Percentiles rank a stretch among this genome's conserved stretches.
These are phyloP conservation scores for Fusarium acutatum DNA, from an alignment of 2,329 filamentous ascomycete genomes.

Conservation along the genomic window DNA sequence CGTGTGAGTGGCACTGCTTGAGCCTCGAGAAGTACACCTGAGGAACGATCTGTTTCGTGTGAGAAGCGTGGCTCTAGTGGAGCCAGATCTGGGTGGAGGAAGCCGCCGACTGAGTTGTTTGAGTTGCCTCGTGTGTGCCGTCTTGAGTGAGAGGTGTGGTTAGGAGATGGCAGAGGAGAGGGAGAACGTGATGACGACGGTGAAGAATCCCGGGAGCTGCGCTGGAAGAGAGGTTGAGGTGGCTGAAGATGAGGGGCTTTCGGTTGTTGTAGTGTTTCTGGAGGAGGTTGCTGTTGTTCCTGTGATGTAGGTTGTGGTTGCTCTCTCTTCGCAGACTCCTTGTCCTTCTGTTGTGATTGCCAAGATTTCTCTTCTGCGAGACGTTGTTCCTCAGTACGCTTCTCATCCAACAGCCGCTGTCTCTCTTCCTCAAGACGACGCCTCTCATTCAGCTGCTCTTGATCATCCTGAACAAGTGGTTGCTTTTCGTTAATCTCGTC, in stretches of 20 bases:
- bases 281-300: not conserved
- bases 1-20: slow-evolving; percentile 53
- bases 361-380: not conserved
- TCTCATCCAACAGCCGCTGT: not conserved
- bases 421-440: not conserved
- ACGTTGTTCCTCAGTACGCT: slow-evolving; percentile 3
- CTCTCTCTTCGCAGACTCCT: not conserved
- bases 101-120: slow-evolving; percentile 21
- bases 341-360: not conserved
- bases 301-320: not conserved
- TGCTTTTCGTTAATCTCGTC: slow-evolving; percentile 23
- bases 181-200: slow-evolving; percentile 14
- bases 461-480: slow-evolving; percentile 1
- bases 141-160: not conserved
- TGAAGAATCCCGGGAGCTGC: slow-evolving; percentile 20
- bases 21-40: slow-evolving; percentile 53
- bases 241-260: slow-evolving; percentile 26
- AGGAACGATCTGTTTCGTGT: slow-evolving; percentile 44
- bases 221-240: slow-evolving; percentile 33
- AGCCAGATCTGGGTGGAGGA: slow-evolving; percentile 32
- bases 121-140: slow-evolving; percentile 27
- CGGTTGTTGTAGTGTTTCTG: slow-evolving; percentile 13
- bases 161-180: slow-evolving; percentile 22
- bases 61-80: slow-evolving; percentile 37
- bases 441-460: not conserved